Evolutionary conservation across 495 filamentous ascomycete genomes (phyloP), one percentile per base, ranked within the genome.

Genomic region (Podospora fimiseda): DNA sequence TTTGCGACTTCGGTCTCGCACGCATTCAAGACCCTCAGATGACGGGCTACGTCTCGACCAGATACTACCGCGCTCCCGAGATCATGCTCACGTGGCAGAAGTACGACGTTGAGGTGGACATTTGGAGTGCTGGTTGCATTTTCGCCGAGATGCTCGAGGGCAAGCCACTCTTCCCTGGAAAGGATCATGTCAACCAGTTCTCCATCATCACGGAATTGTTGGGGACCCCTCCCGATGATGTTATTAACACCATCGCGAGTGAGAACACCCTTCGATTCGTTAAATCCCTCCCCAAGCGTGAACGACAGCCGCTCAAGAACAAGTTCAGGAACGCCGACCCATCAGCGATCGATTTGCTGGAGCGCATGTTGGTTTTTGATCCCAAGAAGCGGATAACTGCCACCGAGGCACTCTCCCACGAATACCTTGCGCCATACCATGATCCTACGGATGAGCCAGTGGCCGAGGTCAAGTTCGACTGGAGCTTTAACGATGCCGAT

Each of bases 31-130:
- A 98, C 63, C 93, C 93, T n/a, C 93, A 98, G 72, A 98, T 98
- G 93, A 98, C 93, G 37, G 93, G 93, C 62, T 98, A 98, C 65
- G 93, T 98, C 39, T 98, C 93, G 44, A 98, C 93, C 47, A 80
- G 93, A 74, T 98, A 98, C 78, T 98, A 98, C 75, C 86, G 93
- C 45, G 93, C 93, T 3, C 93, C 93, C 14, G 93, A 98, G 72
- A 98, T 98, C 66, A 98, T 98, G 93, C 89, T 98, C 62, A 98
- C 93, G 41, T 98, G 93, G 93, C 93, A 98, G 70, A 98, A 97
- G 73, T 98, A 98, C 72, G 93, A 98, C 62, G 89, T 96, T 41
- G 94, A 97, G 75, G 93, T 98, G 46, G 93, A 98, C 70, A 96
- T 98, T 63, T 98, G 93, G 93, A 96, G 92, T 65, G 92, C 94